A percentile compares a stretch with the other conserved stretches of the same genome.
Evolutionary conservation across 768 basidiomycete species (phyloP).

Genomic region (Lanmaoa pseudosensibilis): DNA sequence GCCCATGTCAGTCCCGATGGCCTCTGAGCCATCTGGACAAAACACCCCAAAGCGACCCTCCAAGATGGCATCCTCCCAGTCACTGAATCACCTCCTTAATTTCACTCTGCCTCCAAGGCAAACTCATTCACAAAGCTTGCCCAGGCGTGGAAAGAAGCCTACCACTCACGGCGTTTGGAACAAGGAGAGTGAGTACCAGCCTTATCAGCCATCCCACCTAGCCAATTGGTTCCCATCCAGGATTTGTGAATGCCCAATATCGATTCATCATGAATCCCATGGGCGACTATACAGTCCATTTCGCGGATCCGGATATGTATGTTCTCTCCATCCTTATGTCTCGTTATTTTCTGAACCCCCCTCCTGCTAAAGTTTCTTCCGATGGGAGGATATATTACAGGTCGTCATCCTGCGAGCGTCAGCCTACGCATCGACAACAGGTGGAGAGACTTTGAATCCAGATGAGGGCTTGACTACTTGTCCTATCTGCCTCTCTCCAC

Average conservation of each 20-base stretch:
- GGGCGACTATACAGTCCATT: conserved; percentile 91
- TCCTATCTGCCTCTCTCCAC: conserved; percentile 93
- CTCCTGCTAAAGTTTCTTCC: conserved; percentile 69
- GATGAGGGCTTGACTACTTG: conserved; percentile 73
- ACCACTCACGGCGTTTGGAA: conserved; percentile 73
- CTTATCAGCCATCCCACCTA: conserved; percentile 13
- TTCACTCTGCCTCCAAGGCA: conserved; percentile 91
- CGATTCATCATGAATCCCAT: conserved; percentile 93
- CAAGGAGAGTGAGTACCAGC: conserved; percentile 79
- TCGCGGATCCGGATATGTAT: conserved; percentile 96
- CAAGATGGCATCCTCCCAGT: conserved; percentile 70
- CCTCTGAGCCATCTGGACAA: conserved; percentile 22
- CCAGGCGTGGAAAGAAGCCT: conserved; percentile 74
- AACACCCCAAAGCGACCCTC: conserved; percentile 55
- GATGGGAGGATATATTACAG: conserved; percentile 95
- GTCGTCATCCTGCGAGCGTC: conserved; percentile 87
- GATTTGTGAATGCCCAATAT: conserved; percentile 95
- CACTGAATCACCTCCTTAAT: conserved; percentile 84
- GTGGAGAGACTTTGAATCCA: conserved; percentile 41
- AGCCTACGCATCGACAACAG: conserved; percentile 64
- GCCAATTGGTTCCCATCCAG: conserved; percentile 41
- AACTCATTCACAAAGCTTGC: conserved; percentile 55
- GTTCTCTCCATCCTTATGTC: conserved; percentile 30
- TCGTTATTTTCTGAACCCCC: neutral
- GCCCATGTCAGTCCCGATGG: conserved; percentile 31